Percentiles rank a stretch among this genome's conserved stretches.
phyloP scores from a whole-genome alignment of 371 early-diverging fungal genomes.

The Blakeslea trispora region DNA sequence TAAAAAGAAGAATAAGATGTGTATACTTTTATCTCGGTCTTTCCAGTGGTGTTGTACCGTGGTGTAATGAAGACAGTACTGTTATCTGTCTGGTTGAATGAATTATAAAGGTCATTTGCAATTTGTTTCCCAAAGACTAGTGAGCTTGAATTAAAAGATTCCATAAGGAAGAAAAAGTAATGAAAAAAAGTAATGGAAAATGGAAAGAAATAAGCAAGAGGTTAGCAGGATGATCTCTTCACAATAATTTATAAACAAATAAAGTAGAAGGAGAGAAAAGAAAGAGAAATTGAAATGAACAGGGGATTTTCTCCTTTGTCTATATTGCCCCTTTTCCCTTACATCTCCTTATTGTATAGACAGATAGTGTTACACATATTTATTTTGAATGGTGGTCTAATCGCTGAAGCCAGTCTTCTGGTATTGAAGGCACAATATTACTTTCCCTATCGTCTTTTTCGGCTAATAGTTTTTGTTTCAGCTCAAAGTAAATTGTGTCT shows the following conservation, averaged over 20 bases:
- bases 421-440: conserved; percentile 44
- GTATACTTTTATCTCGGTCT: conserved; percentile 42
- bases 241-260: conserved; percentile 5
- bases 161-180: conserved; percentile 1
- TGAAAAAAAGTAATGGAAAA: conserved; percentile 10
- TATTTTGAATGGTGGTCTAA: conserved; percentile 30
- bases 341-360: background rate
- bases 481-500: conserved; percentile 33
- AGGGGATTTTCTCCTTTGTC: too few relatives aligned
- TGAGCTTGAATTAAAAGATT: conserved; percentile 4
- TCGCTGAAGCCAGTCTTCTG: conserved; percentile 52
- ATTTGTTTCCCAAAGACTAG: conserved; percentile 39
- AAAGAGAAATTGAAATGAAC: background rate
- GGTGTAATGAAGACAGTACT: conserved; percentile 44
- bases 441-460: conserved; percentile 32
- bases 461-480: conserved; percentile 33
- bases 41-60: conserved; percentile 36
- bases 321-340: background rate
- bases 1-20: conserved; percentile 3
- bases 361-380: background rate
- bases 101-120: conserved; percentile 31
- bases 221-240: conserved; percentile 10
- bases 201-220: too few relatives aligned
- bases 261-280: conserved; percentile 4
- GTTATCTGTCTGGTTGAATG: conserved; percentile 43